These are phyloP conservation scores for Hawksworthiomyces lignivorus DNA, from an alignment of 2,329 filamentous ascomycete genomes.

Conservation along the genomic window DNA sequence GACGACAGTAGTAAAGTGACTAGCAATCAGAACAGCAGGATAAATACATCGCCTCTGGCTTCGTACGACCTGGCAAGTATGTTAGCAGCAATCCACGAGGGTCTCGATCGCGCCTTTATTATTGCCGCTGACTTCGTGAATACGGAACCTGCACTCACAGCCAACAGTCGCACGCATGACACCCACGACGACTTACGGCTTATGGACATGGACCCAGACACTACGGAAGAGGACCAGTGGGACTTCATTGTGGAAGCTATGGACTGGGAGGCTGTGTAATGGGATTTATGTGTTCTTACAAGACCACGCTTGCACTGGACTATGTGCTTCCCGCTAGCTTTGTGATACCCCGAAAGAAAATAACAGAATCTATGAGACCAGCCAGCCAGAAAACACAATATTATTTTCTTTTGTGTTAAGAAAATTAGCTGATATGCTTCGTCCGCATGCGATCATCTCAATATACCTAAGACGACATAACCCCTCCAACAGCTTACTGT, in stretches of 20 bases:
- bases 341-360: too few relatives aligned
- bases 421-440: neutral
- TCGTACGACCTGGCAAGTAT: conserved; percentile 57
- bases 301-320: too few relatives aligned
- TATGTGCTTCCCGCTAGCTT: too few relatives aligned
- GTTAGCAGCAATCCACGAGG: conserved; percentile 46
- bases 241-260: conserved; percentile 51
- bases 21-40: conserved; percentile 10
- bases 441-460: too few relatives aligned
- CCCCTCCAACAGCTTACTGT: too few relatives aligned
- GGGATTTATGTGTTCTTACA: too few relatives aligned
- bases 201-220: conserved; percentile 16
- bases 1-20: conserved; percentile 18
- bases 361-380: too few relatives aligned
- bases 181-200: too few relatives aligned
- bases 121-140: conserved; percentile 40
- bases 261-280: conserved; percentile 17
- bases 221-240: conserved; percentile 38
- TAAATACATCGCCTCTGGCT: conserved; percentile 35
- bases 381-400: too few relatives aligned
- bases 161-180: neutral
- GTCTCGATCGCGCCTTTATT: conserved; percentile 50
- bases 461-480: too few relatives aligned
- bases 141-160: neutral
- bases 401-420: neutral